Evolutionary conservation across 768 basidiomycete genomes (phyloP).

Genomic region (Cystobasidium tubakii): DNA sequence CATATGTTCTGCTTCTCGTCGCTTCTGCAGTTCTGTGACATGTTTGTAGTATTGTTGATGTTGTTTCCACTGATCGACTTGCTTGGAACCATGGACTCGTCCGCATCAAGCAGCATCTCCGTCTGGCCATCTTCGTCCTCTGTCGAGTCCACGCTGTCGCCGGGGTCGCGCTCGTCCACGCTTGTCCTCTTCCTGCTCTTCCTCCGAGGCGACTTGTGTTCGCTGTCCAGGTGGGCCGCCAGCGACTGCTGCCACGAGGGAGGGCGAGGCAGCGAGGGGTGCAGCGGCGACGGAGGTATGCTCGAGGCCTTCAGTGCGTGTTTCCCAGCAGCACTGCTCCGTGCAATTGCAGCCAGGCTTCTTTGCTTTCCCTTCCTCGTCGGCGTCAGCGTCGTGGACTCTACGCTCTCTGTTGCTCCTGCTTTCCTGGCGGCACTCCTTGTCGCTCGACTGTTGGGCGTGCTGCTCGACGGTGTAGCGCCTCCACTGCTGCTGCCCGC

Average conservation of each 20-base stretch:
- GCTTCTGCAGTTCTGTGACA: background rate
- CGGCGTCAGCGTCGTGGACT: background rate
- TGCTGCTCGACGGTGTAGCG: background rate
- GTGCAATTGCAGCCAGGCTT: background rate
- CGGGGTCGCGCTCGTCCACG: slow-evolving; percentile 16
- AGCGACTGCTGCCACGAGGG: too few relatives aligned
- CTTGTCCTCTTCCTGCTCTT: background rate
- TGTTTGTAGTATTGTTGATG: too few relatives aligned
- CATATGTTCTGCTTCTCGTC: slow-evolving; percentile 35
- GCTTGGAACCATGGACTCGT: background rate
- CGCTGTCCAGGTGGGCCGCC: too few relatives aligned
- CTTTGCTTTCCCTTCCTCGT: background rate
- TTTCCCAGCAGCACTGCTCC: background rate
- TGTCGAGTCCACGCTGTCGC: background rate
- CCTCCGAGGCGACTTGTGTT: too few relatives aligned
- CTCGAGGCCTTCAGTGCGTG: background rate
- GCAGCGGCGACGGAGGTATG: background rate
- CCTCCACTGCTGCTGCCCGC: background rate
- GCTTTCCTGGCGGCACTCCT: background rate
- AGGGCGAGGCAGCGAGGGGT: too few relatives aligned
- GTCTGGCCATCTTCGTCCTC: background rate
- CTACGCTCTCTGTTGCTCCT: background rate
- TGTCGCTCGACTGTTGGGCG: background rate
- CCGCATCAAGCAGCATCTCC: background rate
- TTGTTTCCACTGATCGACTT: background rate